Base-by-base conservation (phyloP, 345 rosid genomes). In the Aquilaria yunnanensis region DNA sequence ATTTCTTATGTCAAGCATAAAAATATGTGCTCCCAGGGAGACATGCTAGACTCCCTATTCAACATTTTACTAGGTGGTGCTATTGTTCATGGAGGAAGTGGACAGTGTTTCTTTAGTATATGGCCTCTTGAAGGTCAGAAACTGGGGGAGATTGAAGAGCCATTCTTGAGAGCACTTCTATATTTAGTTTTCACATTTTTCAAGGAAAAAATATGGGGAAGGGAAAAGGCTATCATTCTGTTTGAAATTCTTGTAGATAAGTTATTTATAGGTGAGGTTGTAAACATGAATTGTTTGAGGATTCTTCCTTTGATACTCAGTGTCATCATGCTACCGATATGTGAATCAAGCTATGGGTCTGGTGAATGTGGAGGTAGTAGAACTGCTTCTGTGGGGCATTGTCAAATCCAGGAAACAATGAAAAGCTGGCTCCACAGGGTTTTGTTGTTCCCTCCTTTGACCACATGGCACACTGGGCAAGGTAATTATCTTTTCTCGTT, bases 31-130 rank as follows among this genome's bases (percentile, higher is more conserved):
- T 66, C 57, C 47, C 59, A 33, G 59, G 80, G 78, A 61, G 71
- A 67, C 70, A 67, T 83, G 14, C 72, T 93, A 60, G 88, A 88
- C 74, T 82, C 86, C 55, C 64, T 86, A 67, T 81, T 88, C 71
- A 69, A 79, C 75, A 86, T 85, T 73, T 76, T 93, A 76, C 86
- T 93, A 66, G 85, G 79, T 73, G 94, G 96, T 65, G 89, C 96
- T 59, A 89, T 93, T 62, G 75, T 80, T 71, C 85, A 79, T 69
- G 94, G 80, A 66, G 79, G 71, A 78, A 69, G 63, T 68, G 49
- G 48, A 41, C 70, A 60, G 64, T 67, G 69, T 74, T 66, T 59
- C 14, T 71, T 74, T 60, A 70, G 74, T 68, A 66, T 75, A 62
- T 81, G 82, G 80, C 62, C 78, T 69, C 67, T 72, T 58, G 66